Evolutionary conservation across 129 eudicot genomes (phyloP).

Genomic region (Centella asiatica): DNA sequence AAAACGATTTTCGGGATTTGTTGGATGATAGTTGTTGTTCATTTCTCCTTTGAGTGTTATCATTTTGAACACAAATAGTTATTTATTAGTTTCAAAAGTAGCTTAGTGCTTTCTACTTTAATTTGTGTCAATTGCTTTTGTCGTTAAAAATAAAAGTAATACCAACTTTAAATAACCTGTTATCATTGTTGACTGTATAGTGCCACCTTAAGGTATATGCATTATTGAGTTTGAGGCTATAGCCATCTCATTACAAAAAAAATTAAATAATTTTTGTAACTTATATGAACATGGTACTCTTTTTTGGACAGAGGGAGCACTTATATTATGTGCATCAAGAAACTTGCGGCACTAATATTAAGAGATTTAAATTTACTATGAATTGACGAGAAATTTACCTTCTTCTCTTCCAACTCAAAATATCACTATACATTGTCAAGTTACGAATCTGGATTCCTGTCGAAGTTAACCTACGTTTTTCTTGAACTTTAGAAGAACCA

Average conservation of each 20-base stretch:
- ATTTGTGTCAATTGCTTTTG: neutral
- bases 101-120: neutral
- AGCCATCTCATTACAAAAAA: too few species aligned
- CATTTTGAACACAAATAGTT: neutral
- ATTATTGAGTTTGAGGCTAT: neutral
- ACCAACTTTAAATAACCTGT: neutral
- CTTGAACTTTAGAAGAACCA: neutral
- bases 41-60: neutral
- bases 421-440: too few species aligned
- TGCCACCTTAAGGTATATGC: neutral
- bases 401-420: too few species aligned
- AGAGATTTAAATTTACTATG: too few species aligned
- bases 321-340: too few species aligned
- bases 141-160: neutral
- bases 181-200: neutral
- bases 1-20: neutral
- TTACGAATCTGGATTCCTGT: too few species aligned
- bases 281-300: too few species aligned
- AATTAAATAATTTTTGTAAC: too few species aligned
- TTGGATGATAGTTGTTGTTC: constrained; percentile 2
- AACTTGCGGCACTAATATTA: too few species aligned
- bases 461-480: neutral
- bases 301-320: too few species aligned
- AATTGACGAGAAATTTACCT: too few species aligned
- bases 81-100: neutral